These are phyloP conservation scores for apple (Malus domestica) DNA, from an alignment of 306 rosid species.

Conservation along the genomic window DNA sequence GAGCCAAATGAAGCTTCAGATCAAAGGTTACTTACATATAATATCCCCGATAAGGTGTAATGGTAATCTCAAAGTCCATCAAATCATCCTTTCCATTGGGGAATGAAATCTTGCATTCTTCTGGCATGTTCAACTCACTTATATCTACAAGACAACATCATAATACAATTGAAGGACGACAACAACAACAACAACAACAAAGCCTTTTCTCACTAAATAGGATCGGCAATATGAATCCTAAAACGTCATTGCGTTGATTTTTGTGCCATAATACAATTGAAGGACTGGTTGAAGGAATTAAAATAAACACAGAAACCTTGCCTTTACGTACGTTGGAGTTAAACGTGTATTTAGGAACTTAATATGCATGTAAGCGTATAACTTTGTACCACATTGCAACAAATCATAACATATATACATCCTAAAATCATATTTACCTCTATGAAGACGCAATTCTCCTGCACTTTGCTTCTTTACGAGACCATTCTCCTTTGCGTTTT, in stretches of 20 bases:
- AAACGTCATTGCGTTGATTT: no score
- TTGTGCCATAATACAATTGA: no score
- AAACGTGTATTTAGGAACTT: neutral
- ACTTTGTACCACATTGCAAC: neutral
- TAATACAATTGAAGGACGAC: neutral
- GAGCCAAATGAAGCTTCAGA: no score
- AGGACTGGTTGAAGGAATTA: neutral
- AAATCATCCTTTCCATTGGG: conserved; percentile 36
- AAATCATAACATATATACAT: neutral
- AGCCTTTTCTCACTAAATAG: no score
- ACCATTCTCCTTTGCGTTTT: conserved; percentile 18
- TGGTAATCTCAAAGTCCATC: conserved; percentile 36
- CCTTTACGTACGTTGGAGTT: neutral
- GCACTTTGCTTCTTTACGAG: conserved; percentile 35
- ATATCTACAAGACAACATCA: conserved; percentile 19
- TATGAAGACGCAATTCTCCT: conserved; percentile 43
- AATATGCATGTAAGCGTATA: no score
- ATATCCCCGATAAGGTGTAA: conserved; percentile 36
- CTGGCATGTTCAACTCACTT: conserved; percentile 34
- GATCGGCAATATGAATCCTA: no score
- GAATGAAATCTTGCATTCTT: conserved; percentile 27
- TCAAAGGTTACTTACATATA: conserved; percentile 23
- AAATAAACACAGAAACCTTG: neutral
- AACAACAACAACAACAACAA: neutral
- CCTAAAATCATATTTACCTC: conserved; percentile 11